Base-by-base conservation (phyloP, 2,329 filamentous ascomycete genomes). In the Dactylonectria macrodidyma region DNA sequence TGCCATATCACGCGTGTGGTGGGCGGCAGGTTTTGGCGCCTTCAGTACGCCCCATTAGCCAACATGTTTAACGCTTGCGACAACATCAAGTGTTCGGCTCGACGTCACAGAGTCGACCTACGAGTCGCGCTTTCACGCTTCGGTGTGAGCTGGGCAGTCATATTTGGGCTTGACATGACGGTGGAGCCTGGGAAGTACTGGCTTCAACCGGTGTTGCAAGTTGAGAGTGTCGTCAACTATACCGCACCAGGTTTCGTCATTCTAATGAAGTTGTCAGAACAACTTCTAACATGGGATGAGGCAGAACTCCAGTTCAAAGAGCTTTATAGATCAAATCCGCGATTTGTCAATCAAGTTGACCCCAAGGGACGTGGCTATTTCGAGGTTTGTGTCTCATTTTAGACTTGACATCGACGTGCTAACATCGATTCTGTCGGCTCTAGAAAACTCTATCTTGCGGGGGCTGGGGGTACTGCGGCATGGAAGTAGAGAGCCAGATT, bases 21-120 rank as follows among this genome's bases (percentile, higher is more conserved):
- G 7, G 52, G 10, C 3, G 68, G 68, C 36, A 54, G 26, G 1
- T 66, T 56, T 14, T 70, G 62, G 68, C 26, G 22, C 22, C 11
- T 69, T 2, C 58, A 69, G 22, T 66, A 66, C 54, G 47, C 52
- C 0, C 58, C 62, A 4, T 12, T 66, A 9, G 11, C 48, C 1
- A 56, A 62, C 11, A 30, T 63, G 1, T 48, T 63, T 5, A 48
- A 22, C 1, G 1, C 66, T 6, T 70, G 66, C 24, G 5, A 60
- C 5, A 52, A 48, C 4, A 1, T 30, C 4, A 4, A 3, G 1
- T 68, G 68, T 2, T 57, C 58, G 5, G 55, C 9, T 2, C 1
- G 38, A 4, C 34, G 50, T 14, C 58, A 69, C 26, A 54, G 58
- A 4, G 3, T 68, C 10, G 44, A 54, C 11, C n/a, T 66, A 6